Evolutionary conservation across 305 asterid genomes (phyloP), one percentile per base, ranked within the genome.

Genomic region (Plantago lanceolata): DNA sequence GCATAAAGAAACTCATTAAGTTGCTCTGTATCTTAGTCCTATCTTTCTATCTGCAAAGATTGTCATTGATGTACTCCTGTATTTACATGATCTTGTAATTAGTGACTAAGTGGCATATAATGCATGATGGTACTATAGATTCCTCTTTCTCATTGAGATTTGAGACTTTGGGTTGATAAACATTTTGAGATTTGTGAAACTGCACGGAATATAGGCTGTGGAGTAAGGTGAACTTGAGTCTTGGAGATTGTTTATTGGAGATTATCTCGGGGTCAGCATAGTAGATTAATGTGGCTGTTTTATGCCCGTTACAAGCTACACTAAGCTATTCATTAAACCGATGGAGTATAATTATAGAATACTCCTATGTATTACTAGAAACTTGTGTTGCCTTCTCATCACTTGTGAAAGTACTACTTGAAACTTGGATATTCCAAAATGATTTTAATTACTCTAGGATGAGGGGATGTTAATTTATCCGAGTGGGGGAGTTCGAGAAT

Each of bases 261-360:
- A 44, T 43, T 24, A 16, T 29, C 43, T 43, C 19, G 75, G 72
- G 66, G 59, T 48, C 7, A 51, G 73, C 57, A 51, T 51, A 1
- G 57, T 17, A 15, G 15, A n/a, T 51, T 19, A 19, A 8, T 51
- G 0, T 7, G 13, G 57, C 28, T 40, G 45, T 3, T 40, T 11
- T 40, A 15, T 40, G 45, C 1, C 45, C 13, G 45, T 40, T 33
- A 33, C n/a, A n/a, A n/a, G n/a, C n/a, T n/a, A 40, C 3, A 40
- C 45, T 11, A 40, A 8, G 9, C 14, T 9, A 40, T 40, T 40
- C 13, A 11, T 9, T 9, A 40, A 9, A 11, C 13, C 45, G 11
- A 40, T 40, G 45, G 45, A 40, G 45, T 12, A 40, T 2, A 9
- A 37, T 37, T 37, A 40, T 40, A 40, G 28, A 24, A 24, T 24